Conservation (phyloP, 768 basidiomycete genomes). For the Hirschioporus abietinus region DNA sequence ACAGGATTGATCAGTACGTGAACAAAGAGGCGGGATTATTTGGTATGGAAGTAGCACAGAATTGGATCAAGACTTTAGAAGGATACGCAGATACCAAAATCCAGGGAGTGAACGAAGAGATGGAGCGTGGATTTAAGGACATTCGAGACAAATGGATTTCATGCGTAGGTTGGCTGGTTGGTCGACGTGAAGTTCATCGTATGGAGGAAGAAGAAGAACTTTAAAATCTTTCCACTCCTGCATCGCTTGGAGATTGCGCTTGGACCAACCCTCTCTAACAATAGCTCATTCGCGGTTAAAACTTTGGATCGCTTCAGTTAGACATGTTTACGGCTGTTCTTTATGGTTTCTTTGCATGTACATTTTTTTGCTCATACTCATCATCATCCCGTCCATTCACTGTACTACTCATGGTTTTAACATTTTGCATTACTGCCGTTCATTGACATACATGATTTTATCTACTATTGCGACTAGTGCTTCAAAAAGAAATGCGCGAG, state of each 20-base stretch:
- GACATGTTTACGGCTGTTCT: neutral
- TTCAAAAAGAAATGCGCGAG: neutral
- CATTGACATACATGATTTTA: neutral
- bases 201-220: slow-evolving; percentile 30
- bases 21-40: slow-evolving; percentile 79
- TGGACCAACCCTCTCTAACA: neutral
- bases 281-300: neutral
- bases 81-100: slow-evolving; percentile 53
- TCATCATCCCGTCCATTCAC: neutral
- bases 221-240: neutral
- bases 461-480: neutral
- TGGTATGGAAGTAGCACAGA: slow-evolving; percentile 58
- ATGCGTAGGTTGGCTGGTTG: slow-evolving; percentile 78
- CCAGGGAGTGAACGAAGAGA: slow-evolving; percentile 30
- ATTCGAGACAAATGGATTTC: slow-evolving; percentile 62
- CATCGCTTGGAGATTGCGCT: neutral
- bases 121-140: slow-evolving; percentile 26
- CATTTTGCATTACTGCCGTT: neutral
- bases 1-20: slow-evolving; percentile 60
- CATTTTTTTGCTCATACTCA: neutral
- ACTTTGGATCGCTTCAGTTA: neutral
- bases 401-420: neutral
- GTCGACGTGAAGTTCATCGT: slow-evolving; percentile 21
- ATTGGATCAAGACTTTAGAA: slow-evolving; percentile 68
- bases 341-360: neutral